Conservation (phyloP, 1,284 basidiomycete genomes). For the Ganoderma boninense region DNA sequence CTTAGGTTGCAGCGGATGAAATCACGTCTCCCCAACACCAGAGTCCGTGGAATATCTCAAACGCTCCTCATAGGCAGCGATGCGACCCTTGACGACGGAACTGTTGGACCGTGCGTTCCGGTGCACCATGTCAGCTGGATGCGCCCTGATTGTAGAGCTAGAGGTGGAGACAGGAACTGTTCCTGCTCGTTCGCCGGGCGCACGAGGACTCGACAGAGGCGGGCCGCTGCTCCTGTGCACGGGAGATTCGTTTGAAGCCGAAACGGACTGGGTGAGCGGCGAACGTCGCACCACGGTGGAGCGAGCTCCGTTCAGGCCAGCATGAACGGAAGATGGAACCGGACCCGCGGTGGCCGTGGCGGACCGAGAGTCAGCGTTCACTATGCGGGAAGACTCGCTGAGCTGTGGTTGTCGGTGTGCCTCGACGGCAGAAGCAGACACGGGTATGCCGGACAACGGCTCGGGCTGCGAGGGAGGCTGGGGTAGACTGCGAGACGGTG, state of each 20-base stretch:
- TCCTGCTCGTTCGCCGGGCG: background rate
- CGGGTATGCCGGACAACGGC: slow-evolving; percentile 14
- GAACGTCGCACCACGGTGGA: background rate
- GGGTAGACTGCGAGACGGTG: slow-evolving; percentile 25
- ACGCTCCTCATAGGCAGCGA: slow-evolving; percentile 37
- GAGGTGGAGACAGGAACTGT: background rate
- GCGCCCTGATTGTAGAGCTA: background rate
- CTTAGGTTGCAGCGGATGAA: background rate
- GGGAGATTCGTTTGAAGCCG: background rate
- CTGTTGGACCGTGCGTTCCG: slow-evolving; percentile 18
- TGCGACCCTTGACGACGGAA: slow-evolving; percentile 33
- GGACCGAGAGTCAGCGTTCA: too few species aligned
- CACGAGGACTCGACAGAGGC: background rate
- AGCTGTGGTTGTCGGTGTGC: slow-evolving; percentile 18
- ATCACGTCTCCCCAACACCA: slow-evolving; percentile 22
- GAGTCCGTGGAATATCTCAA: slow-evolving; percentile 20
- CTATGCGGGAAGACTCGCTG: background rate
- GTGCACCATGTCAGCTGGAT: slow-evolving; percentile 17
- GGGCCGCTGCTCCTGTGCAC: background rate
- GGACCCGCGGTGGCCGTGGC: background rate
- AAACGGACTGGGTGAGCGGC: background rate
- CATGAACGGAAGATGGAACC: background rate
- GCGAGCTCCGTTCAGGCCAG: background rate
- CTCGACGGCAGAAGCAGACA: slow-evolving; percentile 27
- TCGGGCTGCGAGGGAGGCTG: slow-evolving; percentile 22